Conservation (phyloP, 176 grass and related monocot genomes). For the Musa acuminata region DNA sequence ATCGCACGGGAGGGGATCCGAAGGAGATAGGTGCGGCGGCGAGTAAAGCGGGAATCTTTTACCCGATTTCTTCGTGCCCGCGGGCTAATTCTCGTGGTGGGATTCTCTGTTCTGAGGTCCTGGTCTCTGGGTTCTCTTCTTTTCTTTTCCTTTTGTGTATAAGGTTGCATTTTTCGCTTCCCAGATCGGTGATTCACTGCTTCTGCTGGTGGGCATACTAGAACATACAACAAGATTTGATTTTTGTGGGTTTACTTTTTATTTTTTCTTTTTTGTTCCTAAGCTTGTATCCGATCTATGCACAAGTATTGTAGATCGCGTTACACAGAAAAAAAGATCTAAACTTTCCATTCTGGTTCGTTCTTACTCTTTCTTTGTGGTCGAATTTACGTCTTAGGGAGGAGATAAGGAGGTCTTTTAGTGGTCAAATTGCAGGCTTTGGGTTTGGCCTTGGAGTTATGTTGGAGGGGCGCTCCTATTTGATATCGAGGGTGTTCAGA, state of each 20-base stretch:
- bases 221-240: constrained; percentile 1
- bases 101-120: not conserved
- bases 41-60: not conserved
- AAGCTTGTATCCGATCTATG: not conserved
- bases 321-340: not conserved
- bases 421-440: not conserved
- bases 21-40: not conserved
- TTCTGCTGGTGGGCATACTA: not conserved
- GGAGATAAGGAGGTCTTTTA: not conserved
- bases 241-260: constrained; percentile 8
- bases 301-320: not conserved
- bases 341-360: not conserved
- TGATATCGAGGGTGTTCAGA: not conserved
- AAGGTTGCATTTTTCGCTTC: constrained; percentile 11
- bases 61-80: not conserved
- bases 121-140: not conserved
- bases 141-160: not conserved
- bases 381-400: not conserved
- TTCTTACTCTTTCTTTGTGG: not conserved
- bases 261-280: not conserved
- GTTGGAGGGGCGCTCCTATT: constrained; percentile 12
- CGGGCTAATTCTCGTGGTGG: not conserved
- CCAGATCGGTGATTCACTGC: constrained; percentile 11
- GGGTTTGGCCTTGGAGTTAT: constrained; percentile 2
- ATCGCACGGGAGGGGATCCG: not conserved